Evolutionary conservation across 805 yeast species (phyloP).

Genomic region (Candida insectorum): DNA sequence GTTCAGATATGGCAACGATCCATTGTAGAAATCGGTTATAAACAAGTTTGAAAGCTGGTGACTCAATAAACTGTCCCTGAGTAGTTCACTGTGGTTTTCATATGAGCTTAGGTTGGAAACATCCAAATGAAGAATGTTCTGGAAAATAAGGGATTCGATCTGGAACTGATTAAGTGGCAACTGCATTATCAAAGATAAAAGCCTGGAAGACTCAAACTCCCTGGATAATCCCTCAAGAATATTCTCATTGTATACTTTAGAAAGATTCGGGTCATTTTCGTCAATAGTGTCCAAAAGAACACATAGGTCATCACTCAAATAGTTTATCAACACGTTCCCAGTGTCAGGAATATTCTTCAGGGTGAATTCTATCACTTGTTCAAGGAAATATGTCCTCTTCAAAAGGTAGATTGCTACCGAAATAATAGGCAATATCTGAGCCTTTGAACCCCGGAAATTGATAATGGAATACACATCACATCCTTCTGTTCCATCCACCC

Average conservation of each 20-base stretch:
- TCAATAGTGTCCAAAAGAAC: constrained; percentile 24
- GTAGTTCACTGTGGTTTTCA: too few relatives aligned
- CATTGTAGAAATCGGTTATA: constrained; percentile 12
- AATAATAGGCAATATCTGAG: constrained; percentile 5
- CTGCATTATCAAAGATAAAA: constrained; percentile 18
- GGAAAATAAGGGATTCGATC: constrained; percentile 11
- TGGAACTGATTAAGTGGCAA: constrained; percentile 12
- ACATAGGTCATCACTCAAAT: constrained; percentile 21
- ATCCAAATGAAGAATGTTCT: constrained; percentile 7
- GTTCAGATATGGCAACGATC: constrained; percentile 12
- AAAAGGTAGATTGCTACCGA: constrained; percentile 20
- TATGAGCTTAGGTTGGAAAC: too few relatives aligned
- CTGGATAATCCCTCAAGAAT: constrained; percentile 16
- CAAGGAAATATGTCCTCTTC: constrained; percentile 21
- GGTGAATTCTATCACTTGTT: constrained; percentile 12
- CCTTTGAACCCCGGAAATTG: neutral
- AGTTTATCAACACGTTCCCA: constrained; percentile 16
- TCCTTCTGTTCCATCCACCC: neutral
- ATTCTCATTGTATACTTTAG: constrained; percentile 13
- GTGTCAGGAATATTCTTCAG: constrained; percentile 1
- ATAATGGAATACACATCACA: neutral
- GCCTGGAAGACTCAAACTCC: constrained; percentile 21
- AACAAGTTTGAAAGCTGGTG: constrained; percentile 8
- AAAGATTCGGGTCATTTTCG: constrained; percentile 3
- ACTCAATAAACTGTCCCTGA: constrained; percentile 7